phyloP scores from a whole-genome alignment of 2,329 filamentous ascomycete genomes.

The Phialocephala sp. region DNA sequence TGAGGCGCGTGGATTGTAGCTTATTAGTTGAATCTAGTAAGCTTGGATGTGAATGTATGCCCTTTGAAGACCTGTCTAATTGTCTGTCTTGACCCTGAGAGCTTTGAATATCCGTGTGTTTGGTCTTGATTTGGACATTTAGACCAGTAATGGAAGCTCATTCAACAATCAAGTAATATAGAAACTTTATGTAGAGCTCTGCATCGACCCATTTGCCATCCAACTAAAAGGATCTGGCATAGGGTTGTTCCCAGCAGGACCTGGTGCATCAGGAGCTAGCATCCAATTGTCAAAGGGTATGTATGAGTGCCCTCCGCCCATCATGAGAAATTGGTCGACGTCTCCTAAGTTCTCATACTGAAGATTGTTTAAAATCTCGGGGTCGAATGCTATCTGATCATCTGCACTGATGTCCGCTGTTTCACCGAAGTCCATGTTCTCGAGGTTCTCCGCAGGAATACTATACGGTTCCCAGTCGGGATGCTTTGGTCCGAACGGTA shows the following conservation, averaged over 20 bases:
- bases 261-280: not conserved
- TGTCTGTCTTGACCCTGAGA: no score
- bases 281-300: not conserved
- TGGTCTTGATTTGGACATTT: no score
- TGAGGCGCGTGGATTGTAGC: not conserved
- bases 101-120: no score
- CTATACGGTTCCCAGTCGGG: not conserved
- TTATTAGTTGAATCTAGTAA: not conserved
- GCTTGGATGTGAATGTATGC: not conserved
- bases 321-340: slow-evolving; percentile 6
- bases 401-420: not conserved
- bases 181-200: not conserved
- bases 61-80: not conserved
- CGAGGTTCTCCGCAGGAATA: not conserved
- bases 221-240: not conserved
- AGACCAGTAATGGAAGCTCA: no score
- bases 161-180: not conserved
- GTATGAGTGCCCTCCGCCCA: not conserved
- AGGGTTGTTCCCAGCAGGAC: not conserved
- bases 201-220: not conserved
- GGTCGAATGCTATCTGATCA: not conserved
- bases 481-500: slow-evolving; percentile 6
- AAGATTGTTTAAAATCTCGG: not conserved
- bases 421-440: not conserved
- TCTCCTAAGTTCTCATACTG: slow-evolving; percentile 3